Evolutionary conservation across 192 early-diverging fungal genomes (phyloP).

Genomic region (Rhizophagus clarus): DNA sequence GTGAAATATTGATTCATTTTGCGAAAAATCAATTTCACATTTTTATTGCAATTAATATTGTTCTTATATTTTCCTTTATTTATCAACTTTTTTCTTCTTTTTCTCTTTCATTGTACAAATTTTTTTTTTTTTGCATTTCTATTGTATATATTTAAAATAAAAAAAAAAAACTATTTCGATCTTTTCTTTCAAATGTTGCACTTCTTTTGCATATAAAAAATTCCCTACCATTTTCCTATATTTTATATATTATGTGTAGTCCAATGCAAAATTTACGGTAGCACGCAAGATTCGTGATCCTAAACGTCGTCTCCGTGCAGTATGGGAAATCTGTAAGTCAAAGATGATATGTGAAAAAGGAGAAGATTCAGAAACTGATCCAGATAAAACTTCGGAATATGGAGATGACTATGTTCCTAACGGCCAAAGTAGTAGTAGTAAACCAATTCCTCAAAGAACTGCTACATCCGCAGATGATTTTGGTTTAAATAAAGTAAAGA

Average conservation of each 20-base stretch:
- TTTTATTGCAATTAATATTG: background rate
- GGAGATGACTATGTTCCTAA: background rate
- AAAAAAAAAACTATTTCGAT: background rate
- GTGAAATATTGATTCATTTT: background rate
- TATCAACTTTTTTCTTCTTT: no score
- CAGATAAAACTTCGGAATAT: slow-evolving; percentile 33
- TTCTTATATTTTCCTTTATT: background rate
- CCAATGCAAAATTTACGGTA: slow-evolving; percentile 67
- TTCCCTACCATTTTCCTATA: background rate
- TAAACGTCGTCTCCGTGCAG: slow-evolving; percentile 75
- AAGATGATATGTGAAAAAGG: slow-evolving; percentile 82
- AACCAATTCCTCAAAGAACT: slow-evolving; percentile 14
- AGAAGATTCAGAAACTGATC: slow-evolving; percentile 63
- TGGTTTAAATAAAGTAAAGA: slow-evolving; percentile 53
- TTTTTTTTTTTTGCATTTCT: background rate
- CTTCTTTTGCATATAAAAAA: background rate
- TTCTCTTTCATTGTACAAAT: background rate
- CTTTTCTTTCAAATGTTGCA: background rate
- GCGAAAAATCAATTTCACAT: background rate
- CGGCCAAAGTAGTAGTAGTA: background rate
- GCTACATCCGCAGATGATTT: slow-evolving; percentile 39
- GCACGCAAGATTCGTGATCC: slow-evolving; percentile 67
- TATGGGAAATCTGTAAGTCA: slow-evolving; percentile 86
- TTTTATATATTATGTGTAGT: slow-evolving; percentile 36
- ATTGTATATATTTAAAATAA: background rate